phyloP scores from a whole-genome alignment of 164 flowering plant species.

The Dillenia turbinata region DNA sequence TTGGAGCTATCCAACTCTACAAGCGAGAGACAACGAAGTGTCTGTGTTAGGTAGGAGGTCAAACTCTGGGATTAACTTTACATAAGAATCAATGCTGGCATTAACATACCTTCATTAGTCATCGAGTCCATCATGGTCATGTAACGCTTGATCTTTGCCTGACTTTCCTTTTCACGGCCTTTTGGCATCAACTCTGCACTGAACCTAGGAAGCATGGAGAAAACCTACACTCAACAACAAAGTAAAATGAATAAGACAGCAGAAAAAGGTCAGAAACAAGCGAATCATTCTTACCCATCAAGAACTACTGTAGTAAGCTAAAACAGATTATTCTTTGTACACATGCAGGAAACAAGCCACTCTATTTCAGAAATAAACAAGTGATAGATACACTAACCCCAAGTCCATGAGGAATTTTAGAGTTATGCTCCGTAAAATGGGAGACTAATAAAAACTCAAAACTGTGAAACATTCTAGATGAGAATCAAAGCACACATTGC shows the following conservation, averaged over 20 bases:
- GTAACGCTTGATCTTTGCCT: slow-evolving; percentile 90
- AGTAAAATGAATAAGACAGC: not conserved
- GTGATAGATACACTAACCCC: too few relatives aligned
- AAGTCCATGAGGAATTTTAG: too few relatives aligned
- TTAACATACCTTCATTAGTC: slow-evolving; percentile 75
- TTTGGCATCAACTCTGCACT: slow-evolving; percentile 92
- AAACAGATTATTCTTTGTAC: too few relatives aligned
- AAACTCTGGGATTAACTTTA: not conserved
- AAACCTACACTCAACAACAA: slow-evolving; percentile 45
- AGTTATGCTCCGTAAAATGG: too few relatives aligned
- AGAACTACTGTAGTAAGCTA: not conserved
- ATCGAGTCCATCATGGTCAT: slow-evolving; percentile 99
- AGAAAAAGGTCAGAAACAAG: too few relatives aligned
- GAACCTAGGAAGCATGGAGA: slow-evolving; percentile 97
- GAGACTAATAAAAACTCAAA: too few relatives aligned
- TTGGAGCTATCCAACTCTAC: slow-evolving; percentile 95
- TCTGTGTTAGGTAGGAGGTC: not conserved
- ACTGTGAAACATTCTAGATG: too few relatives aligned
- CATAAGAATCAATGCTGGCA: not conserved
- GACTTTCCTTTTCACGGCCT: slow-evolving; percentile 96
- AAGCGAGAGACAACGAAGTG: not conserved
- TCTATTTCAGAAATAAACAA: too few relatives aligned
- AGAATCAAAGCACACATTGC: too few relatives aligned
- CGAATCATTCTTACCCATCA: not conserved
- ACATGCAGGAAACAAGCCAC: too few relatives aligned